Conservation (phyloP, 345 rosid species). For the Arabis alpina region DNA sequence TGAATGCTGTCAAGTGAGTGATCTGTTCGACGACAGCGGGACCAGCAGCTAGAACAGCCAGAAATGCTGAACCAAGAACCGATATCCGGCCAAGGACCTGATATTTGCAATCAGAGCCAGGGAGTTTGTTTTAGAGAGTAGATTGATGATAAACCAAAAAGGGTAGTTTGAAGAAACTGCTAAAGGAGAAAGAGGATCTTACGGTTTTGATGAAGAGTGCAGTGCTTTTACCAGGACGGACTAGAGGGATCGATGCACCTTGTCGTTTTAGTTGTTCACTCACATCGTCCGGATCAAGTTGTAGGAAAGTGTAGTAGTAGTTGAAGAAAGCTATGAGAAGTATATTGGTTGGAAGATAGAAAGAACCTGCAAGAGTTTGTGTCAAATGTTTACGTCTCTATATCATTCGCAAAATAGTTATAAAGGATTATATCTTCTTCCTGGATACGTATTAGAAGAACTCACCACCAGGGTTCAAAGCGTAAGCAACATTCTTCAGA, state of each 20-base stretch:
- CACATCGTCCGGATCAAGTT: constrained; percentile 96
- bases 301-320: constrained; percentile 96
- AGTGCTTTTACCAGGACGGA: constrained; percentile 94
- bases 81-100: constrained; percentile 97
- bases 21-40: constrained; percentile 86
- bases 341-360: constrained; percentile 90
- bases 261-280: constrained; percentile 98
- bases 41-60: constrained; percentile 97
- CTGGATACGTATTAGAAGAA: not conserved
- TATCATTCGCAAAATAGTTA: not conserved
- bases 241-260: constrained; percentile 95
- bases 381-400: not conserved
- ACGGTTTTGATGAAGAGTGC: constrained; percentile 86
- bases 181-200: constrained; percentile 34
- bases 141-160: constrained; percentile 2
- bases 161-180: not conserved
- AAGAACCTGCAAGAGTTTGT: constrained; percentile 66
- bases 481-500: constrained; percentile 80
- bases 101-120: constrained; percentile 12
- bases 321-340: constrained; percentile 95
- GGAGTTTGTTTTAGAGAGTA: not conserved
- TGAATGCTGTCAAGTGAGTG: constrained; percentile 93
- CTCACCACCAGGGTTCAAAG: constrained; percentile 92
- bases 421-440: constrained; percentile 8
- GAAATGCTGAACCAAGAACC: constrained; percentile 82